Conservation (phyloP, 257 asterid genomes). For the Solanum arcanum region DNA sequence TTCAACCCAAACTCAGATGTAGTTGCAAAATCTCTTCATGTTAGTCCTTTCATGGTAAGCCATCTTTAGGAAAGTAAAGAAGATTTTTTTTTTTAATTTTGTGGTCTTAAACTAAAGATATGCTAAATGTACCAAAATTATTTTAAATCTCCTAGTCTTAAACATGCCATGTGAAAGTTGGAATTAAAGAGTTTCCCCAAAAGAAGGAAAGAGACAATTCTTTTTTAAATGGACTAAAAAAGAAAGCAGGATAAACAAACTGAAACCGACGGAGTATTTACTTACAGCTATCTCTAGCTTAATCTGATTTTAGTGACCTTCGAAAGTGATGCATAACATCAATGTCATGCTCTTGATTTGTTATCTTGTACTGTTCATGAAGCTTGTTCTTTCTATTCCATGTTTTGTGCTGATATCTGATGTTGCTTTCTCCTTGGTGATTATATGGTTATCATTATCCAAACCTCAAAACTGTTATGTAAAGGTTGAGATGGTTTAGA, state of each 20-base stretch:
- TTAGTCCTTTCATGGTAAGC: slow-evolving; percentile 95
- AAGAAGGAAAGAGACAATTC: neutral
- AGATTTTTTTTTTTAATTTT: too few species aligned
- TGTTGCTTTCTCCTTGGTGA: neutral
- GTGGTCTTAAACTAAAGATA: neutral
- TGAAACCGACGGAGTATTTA: neutral
- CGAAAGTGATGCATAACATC: neutral
- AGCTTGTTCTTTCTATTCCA: neutral
- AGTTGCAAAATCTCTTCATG: slow-evolving; percentile 94
- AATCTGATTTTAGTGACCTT: neutral
- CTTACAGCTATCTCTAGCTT: neutral
- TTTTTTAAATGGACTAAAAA: neutral
- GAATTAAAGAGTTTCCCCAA: neutral
- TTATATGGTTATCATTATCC: neutral
- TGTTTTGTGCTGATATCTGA: neutral
- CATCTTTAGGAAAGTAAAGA: neutral
- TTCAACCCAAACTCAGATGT: slow-evolving; percentile 74
- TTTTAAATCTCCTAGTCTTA: neutral
- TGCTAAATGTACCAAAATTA: neutral
- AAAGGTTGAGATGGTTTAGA: neutral
- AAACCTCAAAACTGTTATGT: neutral
- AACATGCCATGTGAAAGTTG: neutral
- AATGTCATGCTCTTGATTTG: neutral
- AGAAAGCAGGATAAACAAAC: neutral
- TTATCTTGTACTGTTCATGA: neutral